Conservation (phyloP, 2,329 filamentous ascomycete species). For the Exophiala viscosa region DNA sequence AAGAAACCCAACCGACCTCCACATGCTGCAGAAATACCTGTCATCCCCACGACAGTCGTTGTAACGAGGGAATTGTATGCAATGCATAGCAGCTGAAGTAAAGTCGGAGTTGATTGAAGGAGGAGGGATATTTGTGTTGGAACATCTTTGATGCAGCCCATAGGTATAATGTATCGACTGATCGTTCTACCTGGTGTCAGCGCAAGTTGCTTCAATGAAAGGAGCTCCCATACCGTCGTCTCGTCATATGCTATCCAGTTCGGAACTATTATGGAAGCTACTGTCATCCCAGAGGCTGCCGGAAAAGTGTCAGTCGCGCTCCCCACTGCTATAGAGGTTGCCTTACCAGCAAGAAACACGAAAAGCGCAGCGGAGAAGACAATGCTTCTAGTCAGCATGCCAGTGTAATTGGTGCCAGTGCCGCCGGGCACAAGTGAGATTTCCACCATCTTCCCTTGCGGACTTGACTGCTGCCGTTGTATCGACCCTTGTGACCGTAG, state of each 20-base stretch:
- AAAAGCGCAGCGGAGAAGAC: constrained; percentile 45
- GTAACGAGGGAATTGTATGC: constrained; percentile 63
- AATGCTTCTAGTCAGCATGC: constrained; percentile 48
- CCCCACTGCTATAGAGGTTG: background rate
- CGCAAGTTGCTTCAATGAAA: background rate
- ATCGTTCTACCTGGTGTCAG: constrained; percentile 28
- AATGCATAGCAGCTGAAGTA: constrained; percentile 50
- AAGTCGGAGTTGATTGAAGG: constrained; percentile 51
- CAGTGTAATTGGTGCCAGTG: constrained; percentile 44
- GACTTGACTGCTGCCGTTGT: constrained; percentile 5
- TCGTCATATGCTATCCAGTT: constrained; percentile 49
- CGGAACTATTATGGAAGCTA: constrained; percentile 45
- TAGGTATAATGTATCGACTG: constrained; percentile 60
- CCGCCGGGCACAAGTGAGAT: constrained; percentile 43
- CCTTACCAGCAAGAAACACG: constrained; percentile 43
- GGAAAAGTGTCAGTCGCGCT: background rate
- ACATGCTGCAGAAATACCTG: constrained; percentile 83
- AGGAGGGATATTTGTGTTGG: constrained; percentile 22
- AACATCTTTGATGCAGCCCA: constrained; percentile 77
- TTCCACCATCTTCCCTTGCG: constrained; percentile 35
- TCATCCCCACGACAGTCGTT: constrained; percentile 65
- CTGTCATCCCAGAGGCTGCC: constrained; percentile 43
- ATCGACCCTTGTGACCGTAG: background rate
- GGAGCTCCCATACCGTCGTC: constrained; percentile 35
- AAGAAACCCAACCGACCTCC: constrained; percentile 82